phyloP scores from a whole-genome alignment of 176 grass and related monocot species.

The Lolium multiflorum region DNA sequence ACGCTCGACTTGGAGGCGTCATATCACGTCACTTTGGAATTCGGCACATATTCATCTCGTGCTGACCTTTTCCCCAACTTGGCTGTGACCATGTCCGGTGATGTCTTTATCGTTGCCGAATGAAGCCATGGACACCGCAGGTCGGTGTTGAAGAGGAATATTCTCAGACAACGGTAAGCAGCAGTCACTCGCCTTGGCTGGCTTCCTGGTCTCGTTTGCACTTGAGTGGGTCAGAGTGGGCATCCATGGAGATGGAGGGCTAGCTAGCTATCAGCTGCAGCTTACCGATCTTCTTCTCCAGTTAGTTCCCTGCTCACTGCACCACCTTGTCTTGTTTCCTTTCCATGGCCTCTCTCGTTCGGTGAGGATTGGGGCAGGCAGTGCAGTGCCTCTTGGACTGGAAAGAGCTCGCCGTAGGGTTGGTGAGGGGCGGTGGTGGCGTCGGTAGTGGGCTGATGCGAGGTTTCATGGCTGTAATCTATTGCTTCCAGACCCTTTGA shows the following conservation, averaged over 20 bases:
- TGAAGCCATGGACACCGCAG: constrained; percentile 35
- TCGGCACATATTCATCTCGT: constrained; percentile 12
- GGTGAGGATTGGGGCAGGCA: constrained; percentile 23
- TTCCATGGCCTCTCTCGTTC: not conserved
- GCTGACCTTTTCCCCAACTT: constrained; percentile 39
- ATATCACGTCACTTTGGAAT: constrained; percentile 24
- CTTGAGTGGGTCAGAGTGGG: constrained; percentile 42
- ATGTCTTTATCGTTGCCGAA: constrained; percentile 34
- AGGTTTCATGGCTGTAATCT: constrained; percentile 52
- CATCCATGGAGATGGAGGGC: constrained; percentile 16
- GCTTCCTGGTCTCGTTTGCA: constrained; percentile 28
- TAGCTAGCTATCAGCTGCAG: constrained; percentile 3
- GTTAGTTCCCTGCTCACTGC: constrained; percentile 43
- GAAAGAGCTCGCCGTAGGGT: constrained; percentile 54
- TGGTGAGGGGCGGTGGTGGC: constrained; percentile 53
- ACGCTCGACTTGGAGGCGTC: constrained; percentile 34
- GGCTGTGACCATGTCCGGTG: constrained; percentile 14
- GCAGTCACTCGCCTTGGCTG: constrained; percentile 28
- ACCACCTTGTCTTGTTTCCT: constrained; percentile 42
- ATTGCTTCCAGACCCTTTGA: constrained; percentile 43
- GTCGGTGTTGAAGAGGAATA: constrained; percentile 46
- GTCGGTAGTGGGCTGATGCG: constrained; percentile 45
- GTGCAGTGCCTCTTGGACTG: constrained; percentile 14
- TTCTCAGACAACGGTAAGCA: constrained; percentile 56
- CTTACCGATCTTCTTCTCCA: constrained; percentile 12